These are phyloP conservation scores for Jatropha podagrica DNA, from an alignment of 441 rosid genomes.

Conservation along the genomic window DNA sequence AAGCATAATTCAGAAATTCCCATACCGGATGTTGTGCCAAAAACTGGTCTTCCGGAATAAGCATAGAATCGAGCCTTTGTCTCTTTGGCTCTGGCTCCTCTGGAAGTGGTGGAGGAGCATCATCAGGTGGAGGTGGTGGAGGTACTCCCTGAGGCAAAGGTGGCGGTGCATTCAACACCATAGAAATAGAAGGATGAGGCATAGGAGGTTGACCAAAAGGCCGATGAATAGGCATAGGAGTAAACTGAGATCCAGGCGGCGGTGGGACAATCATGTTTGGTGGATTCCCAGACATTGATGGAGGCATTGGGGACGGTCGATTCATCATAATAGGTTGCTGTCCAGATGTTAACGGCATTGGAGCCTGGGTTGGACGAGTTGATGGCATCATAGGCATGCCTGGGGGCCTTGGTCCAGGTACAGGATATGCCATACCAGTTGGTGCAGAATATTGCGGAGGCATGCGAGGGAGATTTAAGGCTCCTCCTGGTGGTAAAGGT, in stretches of 20 bases:
- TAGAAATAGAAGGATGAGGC: conserved; percentile 47
- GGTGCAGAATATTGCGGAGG: conserved; percentile 68
- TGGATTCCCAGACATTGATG: conserved; percentile 41
- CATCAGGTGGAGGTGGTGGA: conserved; percentile 95
- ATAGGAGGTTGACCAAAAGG: conserved; percentile 49
- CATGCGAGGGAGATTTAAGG: conserved; percentile 81
- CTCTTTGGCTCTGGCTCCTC: conserved; percentile 96
- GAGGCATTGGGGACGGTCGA: conserved; percentile 61
- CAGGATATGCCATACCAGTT: conserved; percentile 37
- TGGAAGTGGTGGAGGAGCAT: conserved; percentile 96
- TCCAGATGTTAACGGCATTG: conserved; percentile 64
- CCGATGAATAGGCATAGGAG: conserved; percentile 59
- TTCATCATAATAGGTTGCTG: conserved; percentile 67
- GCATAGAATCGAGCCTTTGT: conserved; percentile 74
- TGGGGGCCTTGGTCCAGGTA: conserved; percentile 65
- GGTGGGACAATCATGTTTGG: conserved; percentile 60
- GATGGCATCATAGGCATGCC: conserved; percentile 64
- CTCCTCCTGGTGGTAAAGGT: conserved; percentile 93
- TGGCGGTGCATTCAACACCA: conserved; percentile 78
- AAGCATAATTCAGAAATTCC: background rate
- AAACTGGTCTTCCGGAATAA: conserved; percentile 86
- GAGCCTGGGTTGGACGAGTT: conserved; percentile 60
- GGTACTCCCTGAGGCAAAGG: conserved; percentile 82
- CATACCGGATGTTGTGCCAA: conserved; percentile 80
- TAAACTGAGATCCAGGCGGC: conserved; percentile 87